A percentile compares a stretch with the other conserved stretches of the same genome.
Conservation (phyloP, 495 filamentous ascomycete species). For the Penicillium canescens region DNA sequence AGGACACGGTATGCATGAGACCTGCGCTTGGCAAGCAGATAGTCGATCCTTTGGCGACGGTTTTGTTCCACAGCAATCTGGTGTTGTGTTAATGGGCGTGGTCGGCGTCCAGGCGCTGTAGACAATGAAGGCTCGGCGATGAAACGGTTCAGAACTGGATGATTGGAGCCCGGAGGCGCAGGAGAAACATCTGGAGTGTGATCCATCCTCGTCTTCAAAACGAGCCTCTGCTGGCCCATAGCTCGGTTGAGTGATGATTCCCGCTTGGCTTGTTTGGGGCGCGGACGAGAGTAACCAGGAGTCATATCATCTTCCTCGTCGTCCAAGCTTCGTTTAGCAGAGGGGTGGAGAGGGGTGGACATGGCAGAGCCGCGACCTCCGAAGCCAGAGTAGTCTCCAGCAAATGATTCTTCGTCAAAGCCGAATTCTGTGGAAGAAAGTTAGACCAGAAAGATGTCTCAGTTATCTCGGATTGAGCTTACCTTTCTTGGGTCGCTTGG, state of each 20-base stretch:
- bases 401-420: constrained; percentile 39
- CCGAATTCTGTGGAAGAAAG: constrained; percentile 26
- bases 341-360: constrained; percentile 44
- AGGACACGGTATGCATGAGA: constrained; percentile 61
- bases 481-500: constrained; percentile 60
- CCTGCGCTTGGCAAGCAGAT: constrained; percentile 75
- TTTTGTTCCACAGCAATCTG: constrained; percentile 91
- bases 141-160: constrained; percentile 51
- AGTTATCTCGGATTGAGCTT: background rate
- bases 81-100: constrained; percentile 86
- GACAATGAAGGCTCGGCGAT: constrained; percentile 39
- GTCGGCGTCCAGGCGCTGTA: constrained; percentile 50
- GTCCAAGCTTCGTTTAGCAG: constrained; percentile 31
- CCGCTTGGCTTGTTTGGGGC: constrained; percentile 37
- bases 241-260: constrained; percentile 40
- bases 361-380: constrained; percentile 39
- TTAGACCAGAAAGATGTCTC: background rate
- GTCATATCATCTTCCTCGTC: constrained; percentile 43
- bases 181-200: constrained; percentile 50
- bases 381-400: constrained; percentile 33
- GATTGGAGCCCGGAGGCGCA: constrained; percentile 47
- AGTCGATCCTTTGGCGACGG: constrained; percentile 81
- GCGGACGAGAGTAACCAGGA: constrained; percentile 34
- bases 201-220: constrained; percentile 52
- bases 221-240: constrained; percentile 42